Percentiles rank a stretch among this genome's conserved stretches.
Evolutionary conservation across 2,329 filamentous ascomycete species (phyloP).

Genomic region (Cladosporium sp.): DNA sequence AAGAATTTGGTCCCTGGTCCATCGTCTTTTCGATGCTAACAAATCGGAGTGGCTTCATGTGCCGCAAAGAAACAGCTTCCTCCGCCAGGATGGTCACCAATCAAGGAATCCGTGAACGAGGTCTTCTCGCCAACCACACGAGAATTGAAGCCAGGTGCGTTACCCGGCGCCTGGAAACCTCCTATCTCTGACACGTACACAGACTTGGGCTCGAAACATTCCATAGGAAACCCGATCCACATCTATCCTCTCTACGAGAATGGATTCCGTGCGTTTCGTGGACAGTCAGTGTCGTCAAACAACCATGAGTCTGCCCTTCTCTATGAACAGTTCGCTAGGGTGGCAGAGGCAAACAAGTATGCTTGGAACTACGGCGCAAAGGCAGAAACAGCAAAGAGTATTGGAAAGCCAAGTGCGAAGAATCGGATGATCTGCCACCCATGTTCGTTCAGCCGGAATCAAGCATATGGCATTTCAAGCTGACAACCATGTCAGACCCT

Average conservation of each 20-base stretch:
- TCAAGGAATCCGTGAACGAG: constrained; percentile 40
- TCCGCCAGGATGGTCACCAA: constrained; percentile 54
- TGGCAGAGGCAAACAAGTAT: constrained; percentile 48
- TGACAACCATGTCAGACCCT: constrained; percentile 45
- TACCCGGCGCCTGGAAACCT: constrained; percentile 11
- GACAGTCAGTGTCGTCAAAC: constrained; percentile 51
- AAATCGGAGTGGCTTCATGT: constrained; percentile 41
- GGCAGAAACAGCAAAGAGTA: constrained; percentile 43
- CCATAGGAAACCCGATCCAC: constrained; percentile 58
- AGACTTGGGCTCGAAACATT: constrained; percentile 53
- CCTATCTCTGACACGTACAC: background rate
- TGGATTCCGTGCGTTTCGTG: constrained; percentile 50
- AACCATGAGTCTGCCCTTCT: constrained; percentile 45
- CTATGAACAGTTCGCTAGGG: constrained; percentile 55
- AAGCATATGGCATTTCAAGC: background rate
- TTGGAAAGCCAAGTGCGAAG: constrained; percentile 48
- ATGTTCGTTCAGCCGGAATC: constrained; percentile 41
- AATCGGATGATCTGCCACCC: constrained; percentile 65
- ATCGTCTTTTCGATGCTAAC: background rate
- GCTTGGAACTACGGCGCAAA: constrained; percentile 53
- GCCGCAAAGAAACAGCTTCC: constrained; percentile 48
- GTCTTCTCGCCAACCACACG: constrained; percentile 49
- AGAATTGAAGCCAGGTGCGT: constrained; percentile 28
- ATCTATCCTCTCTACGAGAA: constrained; percentile 64
- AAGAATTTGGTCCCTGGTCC: constrained; percentile 18